Evolutionary conservation across 2,329 filamentous ascomycete species (phyloP).

Genomic region (Pseudogymnoascus destructans): DNA sequence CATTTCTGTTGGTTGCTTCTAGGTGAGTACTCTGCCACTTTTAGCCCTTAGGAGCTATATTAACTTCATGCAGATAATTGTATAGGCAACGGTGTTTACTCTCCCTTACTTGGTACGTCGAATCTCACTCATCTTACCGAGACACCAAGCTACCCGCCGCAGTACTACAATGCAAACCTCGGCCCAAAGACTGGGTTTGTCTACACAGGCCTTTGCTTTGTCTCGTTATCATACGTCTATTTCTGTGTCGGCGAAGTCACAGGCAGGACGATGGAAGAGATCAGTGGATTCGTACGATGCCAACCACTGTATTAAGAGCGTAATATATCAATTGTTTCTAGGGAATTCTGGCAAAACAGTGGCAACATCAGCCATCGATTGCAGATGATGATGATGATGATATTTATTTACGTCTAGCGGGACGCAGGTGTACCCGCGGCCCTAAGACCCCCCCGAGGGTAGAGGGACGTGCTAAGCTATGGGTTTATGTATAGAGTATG

Average conservation of each 20-base stretch:
- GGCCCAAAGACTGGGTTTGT: slow-evolving; percentile 31
- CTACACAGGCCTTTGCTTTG: slow-evolving; percentile 26
- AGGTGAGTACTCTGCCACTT: slow-evolving; percentile 13
- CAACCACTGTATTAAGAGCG: not conserved
- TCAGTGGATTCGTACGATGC: slow-evolving; percentile 23
- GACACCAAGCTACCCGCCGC: not conserved
- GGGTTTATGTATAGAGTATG: too few species aligned
- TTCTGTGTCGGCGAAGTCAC: slow-evolving; percentile 30
- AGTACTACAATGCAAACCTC: slow-evolving; percentile 28
- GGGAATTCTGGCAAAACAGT: not conserved
- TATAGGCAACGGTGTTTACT: slow-evolving; percentile 31
- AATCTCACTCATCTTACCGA: not conserved
- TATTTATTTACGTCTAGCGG: too few species aligned
- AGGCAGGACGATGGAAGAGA: slow-evolving; percentile 27
- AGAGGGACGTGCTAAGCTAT: too few species aligned
- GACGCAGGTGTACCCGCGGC: too few species aligned
- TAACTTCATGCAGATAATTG: slow-evolving; percentile 20
- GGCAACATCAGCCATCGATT: not conserved
- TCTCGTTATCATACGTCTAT: slow-evolving; percentile 28
- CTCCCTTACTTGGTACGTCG: slow-evolving; percentile 26
- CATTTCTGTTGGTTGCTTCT: slow-evolving; percentile 32
- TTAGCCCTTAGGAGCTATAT: not conserved
- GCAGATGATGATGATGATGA: not conserved
- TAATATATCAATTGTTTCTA: not conserved
- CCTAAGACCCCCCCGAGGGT: too few species aligned